phyloP scores from a whole-genome alignment of 352 stramenopile species.

The Phytophthora sansomeana region DNA sequence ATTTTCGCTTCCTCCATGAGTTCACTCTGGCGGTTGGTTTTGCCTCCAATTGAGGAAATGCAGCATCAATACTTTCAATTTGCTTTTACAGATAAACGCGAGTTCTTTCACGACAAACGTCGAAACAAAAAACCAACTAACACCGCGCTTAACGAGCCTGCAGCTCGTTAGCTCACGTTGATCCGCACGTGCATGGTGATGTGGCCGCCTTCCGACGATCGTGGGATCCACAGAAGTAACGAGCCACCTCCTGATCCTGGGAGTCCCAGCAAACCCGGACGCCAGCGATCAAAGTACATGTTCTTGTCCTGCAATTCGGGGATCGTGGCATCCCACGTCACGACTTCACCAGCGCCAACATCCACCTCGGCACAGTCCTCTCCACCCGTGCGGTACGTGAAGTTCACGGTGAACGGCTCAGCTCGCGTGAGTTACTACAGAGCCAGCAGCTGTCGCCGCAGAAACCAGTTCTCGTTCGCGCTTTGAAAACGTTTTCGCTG shows the following conservation, averaged over 20 bases:
- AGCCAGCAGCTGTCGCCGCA: not conserved
- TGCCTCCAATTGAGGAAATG: too few species aligned
- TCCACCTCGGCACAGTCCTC: constrained; percentile 21
- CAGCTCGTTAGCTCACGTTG: constrained; percentile 33
- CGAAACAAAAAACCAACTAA: not conserved
- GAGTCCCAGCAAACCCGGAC: constrained; percentile 48
- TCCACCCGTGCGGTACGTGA: not conserved
- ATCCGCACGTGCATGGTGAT: constrained; percentile 47
- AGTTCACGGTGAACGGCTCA: too few species aligned
- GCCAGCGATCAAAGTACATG: constrained; percentile 31
- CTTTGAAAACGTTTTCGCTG: too few species aligned
- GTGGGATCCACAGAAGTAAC: constrained; percentile 48
- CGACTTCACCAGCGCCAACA: constrained; percentile 14
- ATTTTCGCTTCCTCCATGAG: too few species aligned
- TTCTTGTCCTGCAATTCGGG: constrained; percentile 31
- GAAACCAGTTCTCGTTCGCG: too few species aligned
- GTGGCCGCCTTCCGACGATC: constrained; percentile 34
- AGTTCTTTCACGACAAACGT: not conserved
- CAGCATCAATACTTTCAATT: too few species aligned
- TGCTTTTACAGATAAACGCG: not conserved
- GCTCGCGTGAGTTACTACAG: too few species aligned
- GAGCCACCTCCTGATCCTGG: constrained; percentile 37
- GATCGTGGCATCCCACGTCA: constrained; percentile 20
- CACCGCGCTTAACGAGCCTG: not conserved
- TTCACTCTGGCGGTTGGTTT: too few species aligned